phyloP scores from a whole-genome alignment of 164 flowering plant genomes.

The Magnolia officinalis region DNA sequence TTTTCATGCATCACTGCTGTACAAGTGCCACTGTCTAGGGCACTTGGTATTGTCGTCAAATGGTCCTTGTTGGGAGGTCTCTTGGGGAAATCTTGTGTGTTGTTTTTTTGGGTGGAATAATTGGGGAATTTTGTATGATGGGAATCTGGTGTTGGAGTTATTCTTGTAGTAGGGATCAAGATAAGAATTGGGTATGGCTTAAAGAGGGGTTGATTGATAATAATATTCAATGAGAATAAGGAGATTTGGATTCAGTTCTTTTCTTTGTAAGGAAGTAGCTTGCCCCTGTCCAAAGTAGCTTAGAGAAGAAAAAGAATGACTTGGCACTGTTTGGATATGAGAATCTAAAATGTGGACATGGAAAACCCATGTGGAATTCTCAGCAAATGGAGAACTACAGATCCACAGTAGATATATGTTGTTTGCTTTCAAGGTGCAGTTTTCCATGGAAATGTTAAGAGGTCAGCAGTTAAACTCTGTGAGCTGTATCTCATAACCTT shows the following conservation, averaged over 20 bases:
- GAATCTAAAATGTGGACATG: no score
- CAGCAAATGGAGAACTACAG: no score
- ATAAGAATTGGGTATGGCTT: background rate
- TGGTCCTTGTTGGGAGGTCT: background rate
- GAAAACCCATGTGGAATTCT: no score
- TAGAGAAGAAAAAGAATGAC: no score
- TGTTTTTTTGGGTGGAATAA: background rate
- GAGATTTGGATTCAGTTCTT: background rate
- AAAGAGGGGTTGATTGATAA: background rate
- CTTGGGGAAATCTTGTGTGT: background rate
- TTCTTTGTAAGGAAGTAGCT: background rate
- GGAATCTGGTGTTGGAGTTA: background rate
- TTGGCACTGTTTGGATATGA: no score
- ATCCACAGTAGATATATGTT: no score
- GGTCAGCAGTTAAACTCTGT: no score
- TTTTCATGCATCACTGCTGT: background rate
- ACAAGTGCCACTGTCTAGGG: background rate
- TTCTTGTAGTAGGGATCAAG: background rate
- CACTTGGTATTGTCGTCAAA: background rate
- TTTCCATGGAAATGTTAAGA: no score
- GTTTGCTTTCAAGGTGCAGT: no score
- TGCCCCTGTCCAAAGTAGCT: no score
- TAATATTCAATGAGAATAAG: background rate
- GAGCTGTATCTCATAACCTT: no score
- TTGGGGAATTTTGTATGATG: background rate